Base-by-base conservation (phyloP, 768 basidiomycete species). In the Fibroporia radiculosa region DNA sequence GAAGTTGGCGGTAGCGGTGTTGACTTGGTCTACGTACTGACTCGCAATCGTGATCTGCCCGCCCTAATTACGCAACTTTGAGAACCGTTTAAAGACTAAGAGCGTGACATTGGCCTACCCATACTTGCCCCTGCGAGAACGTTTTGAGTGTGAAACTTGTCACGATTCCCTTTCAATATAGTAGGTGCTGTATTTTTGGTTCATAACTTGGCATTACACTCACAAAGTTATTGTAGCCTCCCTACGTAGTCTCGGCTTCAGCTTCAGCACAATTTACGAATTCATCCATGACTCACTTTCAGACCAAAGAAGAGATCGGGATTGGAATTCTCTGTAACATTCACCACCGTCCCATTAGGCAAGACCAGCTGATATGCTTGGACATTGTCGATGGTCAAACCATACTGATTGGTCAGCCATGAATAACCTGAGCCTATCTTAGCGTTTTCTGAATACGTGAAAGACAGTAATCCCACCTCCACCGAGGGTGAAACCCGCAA, bases 171-270 rank as follows among this genome's bases (percentile, higher is more conserved):
- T 72, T 26, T 11, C 27, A 44, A 19, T 36, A 19, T 14, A 22
- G 23, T 18, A 35, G 6, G 16, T 11, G 33, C 37, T 24, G n/a
- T 14, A 38, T 27, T 16, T 11, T 22, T n/a, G 11, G 24, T 13
- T 10, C 41, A 32, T 51, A 44, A 42, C 31, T 20, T 29, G 20
- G n/a, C 35, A 18, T 36, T 11, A 44, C 60, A 11, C 41, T 31
- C 34, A 70, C 71, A 47, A 79, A 82, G 49, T 83, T 84, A 49
- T 84, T 81, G 50, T 68, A 56, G 8, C 80, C 80, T 22, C 81
- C 82, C 75, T 80, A 44, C 7, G 36, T 14, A 6, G n/a, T 8
- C 6, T 20, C 1, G 28, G 38, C 16, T 48, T 32, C 27, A 32
- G 12, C 14, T 16, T 18, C 8, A 20, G 25, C 24, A 1, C 3